These are phyloP conservation scores for Microglena sp. DNA, from an alignment of 139 green algal species.

Conservation along the genomic window DNA sequence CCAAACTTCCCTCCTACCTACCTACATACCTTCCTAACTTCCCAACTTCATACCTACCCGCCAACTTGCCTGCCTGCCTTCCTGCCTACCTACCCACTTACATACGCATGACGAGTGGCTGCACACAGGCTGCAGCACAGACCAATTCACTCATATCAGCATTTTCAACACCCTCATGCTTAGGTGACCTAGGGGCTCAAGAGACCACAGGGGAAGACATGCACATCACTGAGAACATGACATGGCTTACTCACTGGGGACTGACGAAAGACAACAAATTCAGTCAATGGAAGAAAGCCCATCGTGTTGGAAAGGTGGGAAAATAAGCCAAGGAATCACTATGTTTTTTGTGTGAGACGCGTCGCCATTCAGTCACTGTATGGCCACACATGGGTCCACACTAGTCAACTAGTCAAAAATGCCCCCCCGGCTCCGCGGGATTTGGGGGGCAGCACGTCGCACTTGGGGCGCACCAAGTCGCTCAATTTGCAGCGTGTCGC, in stretches of 20 bases:
- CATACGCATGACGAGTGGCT: too few relatives aligned
- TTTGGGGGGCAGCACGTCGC: too few relatives aligned
- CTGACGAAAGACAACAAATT: slow-evolving; percentile 3
- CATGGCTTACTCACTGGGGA: slow-evolving; percentile 25
- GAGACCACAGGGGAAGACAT: neutral
- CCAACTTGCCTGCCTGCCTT: neutral
- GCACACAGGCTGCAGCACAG: neutral
- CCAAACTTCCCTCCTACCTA: neutral
- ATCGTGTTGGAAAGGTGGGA: slow-evolving; percentile 15
- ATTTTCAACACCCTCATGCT: neutral
- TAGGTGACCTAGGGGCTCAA: slow-evolving; percentile 7
- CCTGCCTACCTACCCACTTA: too few relatives aligned
- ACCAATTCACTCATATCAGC: neutral
- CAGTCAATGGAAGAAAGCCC: slow-evolving; percentile 12
- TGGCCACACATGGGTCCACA: too few relatives aligned
- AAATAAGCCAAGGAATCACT: neutral
- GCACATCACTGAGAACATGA: slow-evolving; percentile 1
- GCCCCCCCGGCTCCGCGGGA: too few relatives aligned
- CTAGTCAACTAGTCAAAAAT: too few relatives aligned
- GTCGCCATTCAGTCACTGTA: neutral
- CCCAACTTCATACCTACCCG: neutral
- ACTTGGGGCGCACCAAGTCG: too few relatives aligned
- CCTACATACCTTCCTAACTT: neutral
- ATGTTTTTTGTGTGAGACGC: neutral
- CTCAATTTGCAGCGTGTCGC: too few relatives aligned